Evolutionary conservation across 139 green algal species (phyloP).

Genomic region (Micractinium sp.): DNA sequence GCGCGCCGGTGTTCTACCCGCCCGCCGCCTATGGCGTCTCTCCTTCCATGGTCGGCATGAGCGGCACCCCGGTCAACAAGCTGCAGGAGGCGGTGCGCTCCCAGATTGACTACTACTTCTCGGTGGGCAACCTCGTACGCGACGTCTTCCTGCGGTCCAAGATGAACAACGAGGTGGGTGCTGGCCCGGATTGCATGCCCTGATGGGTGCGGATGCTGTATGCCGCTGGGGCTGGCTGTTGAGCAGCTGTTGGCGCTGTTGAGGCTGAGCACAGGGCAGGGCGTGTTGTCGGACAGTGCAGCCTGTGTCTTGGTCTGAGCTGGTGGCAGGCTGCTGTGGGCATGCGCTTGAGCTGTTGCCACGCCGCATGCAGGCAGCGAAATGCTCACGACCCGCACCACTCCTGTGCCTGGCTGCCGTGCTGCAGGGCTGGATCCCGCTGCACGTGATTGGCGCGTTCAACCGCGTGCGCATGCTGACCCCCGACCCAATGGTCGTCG

Average conservation of each 20-base stretch:
- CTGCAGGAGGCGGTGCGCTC: constrained; percentile 68
- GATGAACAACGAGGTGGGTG: constrained; percentile 81
- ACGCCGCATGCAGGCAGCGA: neutral
- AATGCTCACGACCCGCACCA: neutral
- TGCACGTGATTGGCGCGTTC: constrained; percentile 88
- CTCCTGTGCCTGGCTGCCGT: neutral
- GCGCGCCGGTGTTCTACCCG: constrained; percentile 78
- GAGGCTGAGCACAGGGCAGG: no score
- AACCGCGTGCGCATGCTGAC: constrained; percentile 95
- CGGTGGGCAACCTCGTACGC: constrained; percentile 89
- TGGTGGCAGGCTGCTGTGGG: neutral
- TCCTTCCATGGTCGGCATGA: constrained; percentile 36
- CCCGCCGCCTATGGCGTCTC: constrained; percentile 60
- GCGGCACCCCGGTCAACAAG: constrained; percentile 36
- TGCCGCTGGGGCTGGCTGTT: neutral
- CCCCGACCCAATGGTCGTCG: constrained; percentile 79
- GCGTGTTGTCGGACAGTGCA: no score
- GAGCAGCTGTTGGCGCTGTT: neutral
- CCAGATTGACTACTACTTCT: constrained; percentile 99
- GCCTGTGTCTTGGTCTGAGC: no score
- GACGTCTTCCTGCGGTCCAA: constrained; percentile 96
- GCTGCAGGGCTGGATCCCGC: constrained; percentile 82
- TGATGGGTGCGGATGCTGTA: neutral
- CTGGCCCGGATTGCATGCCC: no score
- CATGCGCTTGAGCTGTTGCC: neutral